A percentile compares a stretch with the other conserved stretches of the same genome.
Evolutionary conservation across 257 asterid species (phyloP).

Genomic region (Gentiana macrophylla): DNA sequence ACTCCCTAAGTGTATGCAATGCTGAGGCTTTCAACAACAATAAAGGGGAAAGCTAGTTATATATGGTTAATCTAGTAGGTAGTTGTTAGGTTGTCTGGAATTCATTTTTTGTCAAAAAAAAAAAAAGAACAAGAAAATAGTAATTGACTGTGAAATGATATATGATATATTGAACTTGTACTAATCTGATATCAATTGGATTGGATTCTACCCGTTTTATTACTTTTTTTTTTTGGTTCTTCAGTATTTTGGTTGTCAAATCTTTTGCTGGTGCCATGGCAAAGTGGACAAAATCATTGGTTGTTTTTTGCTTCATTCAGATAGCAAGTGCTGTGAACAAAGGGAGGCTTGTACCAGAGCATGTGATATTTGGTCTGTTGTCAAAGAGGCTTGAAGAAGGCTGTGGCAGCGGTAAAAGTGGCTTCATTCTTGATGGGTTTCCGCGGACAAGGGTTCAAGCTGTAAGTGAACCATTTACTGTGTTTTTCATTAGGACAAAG

Average conservation of each 20-base stretch:
- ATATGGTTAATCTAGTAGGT: too few relatives aligned
- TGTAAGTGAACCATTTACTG: conserved; percentile 25
- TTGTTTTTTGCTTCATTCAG: conserved; percentile 18
- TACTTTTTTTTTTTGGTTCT: not conserved
- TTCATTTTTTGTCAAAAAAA: not conserved
- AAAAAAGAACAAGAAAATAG: too few relatives aligned
- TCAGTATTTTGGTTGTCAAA: not conserved
- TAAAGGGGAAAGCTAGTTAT: too few relatives aligned
- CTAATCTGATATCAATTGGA: too few relatives aligned
- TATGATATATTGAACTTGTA: too few relatives aligned
- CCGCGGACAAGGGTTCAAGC: conserved; percentile 82
- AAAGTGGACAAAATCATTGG: not conserved
- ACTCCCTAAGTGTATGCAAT: too few relatives aligned
- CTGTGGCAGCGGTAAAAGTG: conserved; percentile 66
- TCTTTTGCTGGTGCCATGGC: not conserved
- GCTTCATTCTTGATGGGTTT: conserved; percentile 84
- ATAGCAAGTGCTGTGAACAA: conserved; percentile 61
- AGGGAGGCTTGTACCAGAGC: conserved; percentile 72
- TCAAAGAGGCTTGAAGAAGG: conserved; percentile 89
- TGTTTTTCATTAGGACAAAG: too few relatives aligned
- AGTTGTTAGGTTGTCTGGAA: too few relatives aligned
- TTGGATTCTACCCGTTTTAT: not conserved
- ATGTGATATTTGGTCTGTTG: conserved; percentile 61
- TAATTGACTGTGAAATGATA: too few relatives aligned
- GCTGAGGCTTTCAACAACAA: too few relatives aligned